These are phyloP conservation scores for Avena atlantica DNA, from an alignment of 176 grass and related monocot genomes.

Conservation along the genomic window DNA sequence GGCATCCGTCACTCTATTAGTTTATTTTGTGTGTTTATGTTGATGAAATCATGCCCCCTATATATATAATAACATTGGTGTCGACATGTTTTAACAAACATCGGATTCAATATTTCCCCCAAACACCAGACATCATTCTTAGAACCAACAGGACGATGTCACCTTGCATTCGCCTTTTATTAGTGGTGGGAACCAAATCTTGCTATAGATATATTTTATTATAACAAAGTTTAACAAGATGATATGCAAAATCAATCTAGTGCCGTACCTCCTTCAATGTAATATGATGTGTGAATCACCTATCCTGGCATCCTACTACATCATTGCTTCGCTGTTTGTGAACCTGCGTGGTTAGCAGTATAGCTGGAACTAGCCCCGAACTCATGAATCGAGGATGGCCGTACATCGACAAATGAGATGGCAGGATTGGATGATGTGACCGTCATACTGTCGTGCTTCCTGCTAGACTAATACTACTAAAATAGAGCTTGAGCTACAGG, in stretches of 20 bases:
- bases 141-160: background rate
- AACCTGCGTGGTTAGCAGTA: background rate
- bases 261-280: background rate
- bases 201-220: background rate
- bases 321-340: background rate
- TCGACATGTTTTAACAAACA: background rate
- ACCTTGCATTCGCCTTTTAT: background rate
- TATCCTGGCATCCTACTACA: background rate
- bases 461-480: slow-evolving; percentile 33
- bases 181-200: background rate
- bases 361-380: background rate
- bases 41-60: background rate
- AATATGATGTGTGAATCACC: background rate
- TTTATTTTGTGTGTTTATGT: background rate
- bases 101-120: rapidly evolving
- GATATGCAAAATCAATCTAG: background rate
- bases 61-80: slow-evolving; percentile 5
- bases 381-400: background rate
- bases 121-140: background rate
- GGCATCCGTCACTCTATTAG: background rate
- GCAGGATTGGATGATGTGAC: slow-evolving; percentile 39
- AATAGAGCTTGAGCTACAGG: background rate
- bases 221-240: background rate
- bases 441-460: slow-evolving; percentile 35
- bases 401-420: slow-evolving; percentile 36